Base-by-base conservation (phyloP, 805 yeast species). In the Jamesozyma hellenica region DNA sequence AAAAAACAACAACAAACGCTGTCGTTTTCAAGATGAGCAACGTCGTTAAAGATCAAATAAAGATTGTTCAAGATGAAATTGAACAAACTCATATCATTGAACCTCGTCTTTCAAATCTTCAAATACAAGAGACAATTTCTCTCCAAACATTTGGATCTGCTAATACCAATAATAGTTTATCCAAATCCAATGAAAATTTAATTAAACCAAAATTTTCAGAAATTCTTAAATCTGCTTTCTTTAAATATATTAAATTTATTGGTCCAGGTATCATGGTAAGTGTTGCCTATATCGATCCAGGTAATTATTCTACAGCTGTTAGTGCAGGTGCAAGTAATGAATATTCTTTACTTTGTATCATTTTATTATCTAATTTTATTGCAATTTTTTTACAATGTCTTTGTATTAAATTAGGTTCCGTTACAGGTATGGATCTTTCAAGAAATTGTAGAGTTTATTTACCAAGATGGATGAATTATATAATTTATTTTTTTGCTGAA, bases 281-380 rank as follows among this genome's bases (percentile, higher is more conserved):
- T 25, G 95, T 88, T 39, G 92, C 95, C 2, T 88, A 87, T 54
- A 82, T 87, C 70, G 96, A 87, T 56, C 95, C 96, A 1, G 96
- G 96, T 32, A 87, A 87, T 60, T 87, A 85, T 61, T 76, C 94
- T 33, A 83, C 95, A 0, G 86, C 92, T 13, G 94, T 87, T 1
- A 73, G 84, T 13, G 85, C 94, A 1, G 96, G 96, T 38, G 88
- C 95, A 2, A 70, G 76, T 40, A 82, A 78, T 52, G 74, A 77
- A 54, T 87, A 79, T 60, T 73, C 80, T 42, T 71, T 86, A 38
- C 67, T 87, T 37, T 82, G 84, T 58, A 71, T 81, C 25, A 72
- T 86, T 3, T 66, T 86, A 38, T 52, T 86, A 42, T 80, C 94
- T n/a, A 87, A 86, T 53, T 56, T 82, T 37, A 78, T 85, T 64